Evolutionary conservation across 1,139 yeast species (phyloP), one percentile per base, ranked within the genome.

Genomic region (Spathaspora sp.): DNA sequence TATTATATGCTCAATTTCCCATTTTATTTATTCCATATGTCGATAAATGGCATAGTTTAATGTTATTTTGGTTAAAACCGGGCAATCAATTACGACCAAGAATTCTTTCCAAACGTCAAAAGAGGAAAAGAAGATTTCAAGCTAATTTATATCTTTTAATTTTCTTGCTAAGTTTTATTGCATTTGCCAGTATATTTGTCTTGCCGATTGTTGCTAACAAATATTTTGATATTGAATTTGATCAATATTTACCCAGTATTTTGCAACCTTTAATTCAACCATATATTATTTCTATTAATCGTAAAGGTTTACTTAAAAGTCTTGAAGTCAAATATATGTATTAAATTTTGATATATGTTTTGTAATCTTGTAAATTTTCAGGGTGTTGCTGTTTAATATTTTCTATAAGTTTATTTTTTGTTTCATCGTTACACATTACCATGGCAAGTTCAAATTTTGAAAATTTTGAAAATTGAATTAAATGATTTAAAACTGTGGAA

Each of bases 51-150:
- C 97, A 90, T 60, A 81, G 95, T 1, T 70, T 84, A 64, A 77
- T 87, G 76, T 69, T 90, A 40, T 81, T 89, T 61, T 90, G 97
- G 97, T 68, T 89, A 45, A 77, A 74, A 43, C 96, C 96, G 1
- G 74, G 78, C 1, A 63, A 70, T 51, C 78, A 81, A 54, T 59
- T 78, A 41, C 64, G 78, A 42, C 64, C 78, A 47, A 63, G 78
- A 48, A 55, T 70, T 16, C 54, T 68, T 13, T 58, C 69, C 51
- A 50, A 71, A 76, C 56, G 67, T 56, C 54, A 64, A 61, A 42
- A 65, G 64, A 45, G 65, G 25, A 56, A 52, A 8, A 59, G 70
- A 25, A 58, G 66, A 37, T 50, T 58, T 7, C 60, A 72, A 63
- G 49, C 65, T 57, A 27, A 67, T 57, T 43, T 82, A 66, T 58